Percentiles rank a stretch among this genome's conserved stretches.
Conservation (phyloP, 1,139 yeast species). For the Diutina catenulata region DNA sequence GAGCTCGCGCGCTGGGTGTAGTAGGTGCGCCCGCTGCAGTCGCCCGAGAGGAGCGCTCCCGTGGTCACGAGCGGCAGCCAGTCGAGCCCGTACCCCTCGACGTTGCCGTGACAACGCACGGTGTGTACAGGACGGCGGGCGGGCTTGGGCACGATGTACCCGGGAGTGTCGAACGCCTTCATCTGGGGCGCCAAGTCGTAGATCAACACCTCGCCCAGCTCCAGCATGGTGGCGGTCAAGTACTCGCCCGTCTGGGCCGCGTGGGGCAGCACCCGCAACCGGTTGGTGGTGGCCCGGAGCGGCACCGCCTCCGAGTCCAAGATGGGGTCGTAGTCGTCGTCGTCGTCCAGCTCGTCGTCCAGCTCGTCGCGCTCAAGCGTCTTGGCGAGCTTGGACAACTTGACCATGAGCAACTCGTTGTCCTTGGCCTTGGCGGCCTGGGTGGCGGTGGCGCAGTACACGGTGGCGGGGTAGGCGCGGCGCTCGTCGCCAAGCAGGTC, state of each 20-base stretch:
- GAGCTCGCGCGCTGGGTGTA: slow-evolving; percentile 62
- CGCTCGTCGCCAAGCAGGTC: slow-evolving; percentile 83
- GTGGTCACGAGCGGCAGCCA: slow-evolving; percentile 85
- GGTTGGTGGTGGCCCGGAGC: slow-evolving; percentile 73
- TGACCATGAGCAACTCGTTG: slow-evolving; percentile 77
- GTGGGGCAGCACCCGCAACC: slow-evolving; percentile 79
- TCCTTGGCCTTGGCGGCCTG: slow-evolving; percentile 85
- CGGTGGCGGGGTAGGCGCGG: slow-evolving; percentile 79
- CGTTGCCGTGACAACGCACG: slow-evolving; percentile 81
- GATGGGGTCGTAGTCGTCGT: slow-evolving; percentile 57
- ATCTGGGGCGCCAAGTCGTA: slow-evolving; percentile 73
- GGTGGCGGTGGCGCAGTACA: slow-evolving; percentile 83
- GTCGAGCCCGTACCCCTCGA: slow-evolving; percentile 94
- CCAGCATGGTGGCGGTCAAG: slow-evolving; percentile 80
- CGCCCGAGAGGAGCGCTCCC: slow-evolving; percentile 85
- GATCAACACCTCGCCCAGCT: slow-evolving; percentile 79
- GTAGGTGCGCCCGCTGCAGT: slow-evolving; percentile 71
- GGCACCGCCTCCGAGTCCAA: slow-evolving; percentile 76
- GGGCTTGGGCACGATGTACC: slow-evolving; percentile 65
- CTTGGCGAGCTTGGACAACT: slow-evolving; percentile 69
- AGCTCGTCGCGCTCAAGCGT: slow-evolving; percentile 75
- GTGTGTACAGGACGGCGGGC: slow-evolving; percentile 78
- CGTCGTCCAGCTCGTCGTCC: slow-evolving; percentile 54
- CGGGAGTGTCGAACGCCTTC: slow-evolving; percentile 82
- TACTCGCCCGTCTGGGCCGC: slow-evolving; percentile 69